Percentiles rank a stretch among this genome's conserved stretches.
phyloP scores from a whole-genome alignment of 1,284 basidiomycete genomes.

The Malassezia furfur region DNA sequence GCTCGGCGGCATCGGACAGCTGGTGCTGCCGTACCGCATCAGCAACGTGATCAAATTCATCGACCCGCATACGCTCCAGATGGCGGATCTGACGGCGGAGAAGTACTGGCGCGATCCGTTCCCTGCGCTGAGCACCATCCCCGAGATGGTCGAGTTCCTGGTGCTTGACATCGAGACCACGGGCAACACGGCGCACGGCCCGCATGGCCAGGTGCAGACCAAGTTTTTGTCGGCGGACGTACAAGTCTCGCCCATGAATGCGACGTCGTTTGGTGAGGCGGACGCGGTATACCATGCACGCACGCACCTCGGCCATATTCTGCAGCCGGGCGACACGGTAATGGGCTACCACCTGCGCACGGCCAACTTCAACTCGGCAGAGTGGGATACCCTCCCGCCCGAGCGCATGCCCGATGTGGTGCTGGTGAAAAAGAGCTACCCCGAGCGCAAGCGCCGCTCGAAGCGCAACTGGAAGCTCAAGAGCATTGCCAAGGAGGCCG shows the following conservation, averaged over 20 bases:
- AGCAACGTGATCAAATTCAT: slow-evolving; percentile 84
- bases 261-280: slow-evolving; percentile 54
- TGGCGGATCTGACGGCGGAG: slow-evolving; percentile 68
- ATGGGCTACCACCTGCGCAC: slow-evolving; percentile 81
- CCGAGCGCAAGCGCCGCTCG: slow-evolving; percentile 82
- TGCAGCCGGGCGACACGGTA: slow-evolving; percentile 88
- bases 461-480: slow-evolving; percentile 77
- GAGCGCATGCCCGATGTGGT: slow-evolving; percentile 79
- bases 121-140: slow-evolving; percentile 66
- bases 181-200: slow-evolving; percentile 30
- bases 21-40: slow-evolving; percentile 78
- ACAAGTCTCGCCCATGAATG: slow-evolving; percentile 77
- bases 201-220: slow-evolving; percentile 25
- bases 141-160: slow-evolving; percentile 86
- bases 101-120: slow-evolving; percentile 87
- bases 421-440: slow-evolving; percentile 90
- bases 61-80: slow-evolving; percentile 76
- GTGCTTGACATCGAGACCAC: slow-evolving; percentile 80
- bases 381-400: slow-evolving; percentile 61
- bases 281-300: slow-evolving; percentile 88
- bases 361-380: slow-evolving; percentile 84
- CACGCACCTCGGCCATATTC: slow-evolving; percentile 85
- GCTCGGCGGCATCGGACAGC: slow-evolving; percentile 75
- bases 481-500: slow-evolving; percentile 87
- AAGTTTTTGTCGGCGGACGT: slow-evolving; percentile 61